Evolutionary conservation across 805 yeast species (phyloP).

Genomic region (Starmerella potacharoeniae): DNA sequence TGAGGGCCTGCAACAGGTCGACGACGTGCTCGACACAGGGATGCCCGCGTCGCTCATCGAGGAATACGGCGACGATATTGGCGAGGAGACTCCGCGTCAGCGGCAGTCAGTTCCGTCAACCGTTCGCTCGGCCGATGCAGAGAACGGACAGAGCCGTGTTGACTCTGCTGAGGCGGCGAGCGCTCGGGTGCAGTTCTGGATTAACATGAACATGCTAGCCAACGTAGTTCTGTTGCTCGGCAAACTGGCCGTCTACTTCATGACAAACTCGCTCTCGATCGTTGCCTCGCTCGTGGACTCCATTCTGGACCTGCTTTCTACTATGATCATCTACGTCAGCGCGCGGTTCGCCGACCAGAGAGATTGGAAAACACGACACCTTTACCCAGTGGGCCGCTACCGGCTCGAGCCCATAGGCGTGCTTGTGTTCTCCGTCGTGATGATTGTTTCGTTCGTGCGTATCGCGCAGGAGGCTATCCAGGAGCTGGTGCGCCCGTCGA

Average conservation of each 20-base stretch:
- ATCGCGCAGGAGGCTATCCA: constrained; percentile 55
- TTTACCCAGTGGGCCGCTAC: constrained; percentile 57
- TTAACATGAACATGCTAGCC: constrained; percentile 49
- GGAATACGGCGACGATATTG: constrained; percentile 40
- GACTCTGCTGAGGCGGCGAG: background rate
- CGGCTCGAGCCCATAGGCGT: constrained; percentile 72
- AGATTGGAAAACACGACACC: constrained; percentile 36
- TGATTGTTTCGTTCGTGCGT: constrained; percentile 59
- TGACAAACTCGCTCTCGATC: constrained; percentile 62
- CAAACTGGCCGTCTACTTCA: constrained; percentile 46
- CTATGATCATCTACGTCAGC: constrained; percentile 56
- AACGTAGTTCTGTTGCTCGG: constrained; percentile 48
- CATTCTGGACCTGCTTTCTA: constrained; percentile 58
- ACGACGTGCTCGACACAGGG: constrained; percentile 57
- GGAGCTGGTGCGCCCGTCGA: constrained; percentile 35
- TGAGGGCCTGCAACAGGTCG: constrained; percentile 47
- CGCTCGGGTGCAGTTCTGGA: constrained; percentile 44
- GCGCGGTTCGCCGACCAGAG: constrained; percentile 34
- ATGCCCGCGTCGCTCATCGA: constrained; percentile 53
- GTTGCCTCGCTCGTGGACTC: constrained; percentile 74
- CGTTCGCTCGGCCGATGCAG: background rate
- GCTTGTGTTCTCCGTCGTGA: constrained; percentile 57
- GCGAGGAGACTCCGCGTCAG: constrained; percentile 20
- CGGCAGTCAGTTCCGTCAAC: constrained; percentile 12
- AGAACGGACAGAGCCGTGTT: background rate